Evolutionary conservation across 805 yeast genomes (phyloP).

Genomic region (Scheffersomyces stipitis): DNA sequence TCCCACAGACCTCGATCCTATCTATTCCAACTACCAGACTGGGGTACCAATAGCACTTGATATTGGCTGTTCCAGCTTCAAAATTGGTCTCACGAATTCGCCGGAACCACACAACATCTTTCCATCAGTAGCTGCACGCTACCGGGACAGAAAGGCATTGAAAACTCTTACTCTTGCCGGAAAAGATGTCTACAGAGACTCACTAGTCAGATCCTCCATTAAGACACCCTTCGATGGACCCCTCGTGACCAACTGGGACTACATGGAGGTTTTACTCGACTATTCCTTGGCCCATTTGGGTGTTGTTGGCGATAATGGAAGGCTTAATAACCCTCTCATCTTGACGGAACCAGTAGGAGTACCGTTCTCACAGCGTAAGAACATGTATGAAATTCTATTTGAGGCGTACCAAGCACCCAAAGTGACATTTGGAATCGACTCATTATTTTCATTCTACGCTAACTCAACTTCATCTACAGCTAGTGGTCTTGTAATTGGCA

Average conservation of each 20-base stretch:
- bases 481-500: conserved; percentile 73
- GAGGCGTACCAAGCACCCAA: conserved; percentile 79
- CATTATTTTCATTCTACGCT: conserved; percentile 72
- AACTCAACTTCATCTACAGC: conserved; percentile 44
- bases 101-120: conserved; percentile 58
- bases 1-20: conserved; percentile 44
- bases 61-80: conserved; percentile 64
- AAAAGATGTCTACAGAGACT: conserved; percentile 73
- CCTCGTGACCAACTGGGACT: conserved; percentile 89
- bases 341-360: conserved; percentile 77
- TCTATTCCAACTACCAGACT: conserved; percentile 45
- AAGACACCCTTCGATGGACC: conserved; percentile 87
- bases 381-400: conserved; percentile 78
- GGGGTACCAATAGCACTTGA: conserved; percentile 85
- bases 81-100: conserved; percentile 57
- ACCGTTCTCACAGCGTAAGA: conserved; percentile 66
- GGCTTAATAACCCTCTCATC: conserved; percentile 75
- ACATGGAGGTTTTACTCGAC: conserved; percentile 77
- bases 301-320: conserved; percentile 46
- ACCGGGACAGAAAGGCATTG: conserved; percentile 72
- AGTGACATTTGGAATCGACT: conserved; percentile 79
- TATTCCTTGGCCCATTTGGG: conserved; percentile 80
- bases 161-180: conserved; percentile 74
- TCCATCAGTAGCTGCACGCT: conserved; percentile 68
- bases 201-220: conserved; percentile 63